Base-by-base conservation (phyloP, 2,329 filamentous ascomycete genomes). In the Podosphaera xanthii region DNA sequence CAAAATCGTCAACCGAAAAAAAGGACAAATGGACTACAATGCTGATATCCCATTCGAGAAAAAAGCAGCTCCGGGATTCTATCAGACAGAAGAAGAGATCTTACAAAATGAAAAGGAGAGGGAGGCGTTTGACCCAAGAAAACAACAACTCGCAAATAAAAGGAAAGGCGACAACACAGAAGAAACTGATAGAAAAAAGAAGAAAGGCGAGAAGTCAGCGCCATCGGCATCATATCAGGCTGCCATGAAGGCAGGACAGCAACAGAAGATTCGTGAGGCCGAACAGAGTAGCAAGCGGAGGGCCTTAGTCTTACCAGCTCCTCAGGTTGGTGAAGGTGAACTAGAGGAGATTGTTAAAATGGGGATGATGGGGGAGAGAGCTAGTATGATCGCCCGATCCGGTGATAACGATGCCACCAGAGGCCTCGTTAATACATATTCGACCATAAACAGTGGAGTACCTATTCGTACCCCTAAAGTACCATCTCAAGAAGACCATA, bases 11-110 rank as follows among this genome's bases (percentile, higher is more conserved):
- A 92, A 86, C 12, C 82, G 86, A 61, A 97, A 97, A 75, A 83
- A 88, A 75, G 92, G 92, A 0, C 85, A 97, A 74, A 98, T 98
- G 88, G 92, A 98, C 72, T 98, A 98, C 75, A 98, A 98, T 71
- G 92, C 92, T 66, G 92, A 98, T 66, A 94, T 98, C 64, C 92
- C 92, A 0, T 97, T 98, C 64, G 92, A 98, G 71, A 96, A 92
- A 72, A 86, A 87, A 63, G 84, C 92, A 0, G 84, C 86, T 0
- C 75, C 83, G 31, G 92, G 92, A 10, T 98, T 98, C 70, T 95
- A 91, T 72, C 91, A 98, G 69, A 98, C 92, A 0, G 76, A 76
- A 2, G 89, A 96, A 12, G 92, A 98, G 69, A 75, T 86, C 64
- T 72, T 75, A 3, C 77, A 76, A 64, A 98, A 98, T 70, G 91